Evolutionary conservation across 176 grass and related monocot species (phyloP).

Genomic region (barley (Hordeum vulgare)): DNA sequence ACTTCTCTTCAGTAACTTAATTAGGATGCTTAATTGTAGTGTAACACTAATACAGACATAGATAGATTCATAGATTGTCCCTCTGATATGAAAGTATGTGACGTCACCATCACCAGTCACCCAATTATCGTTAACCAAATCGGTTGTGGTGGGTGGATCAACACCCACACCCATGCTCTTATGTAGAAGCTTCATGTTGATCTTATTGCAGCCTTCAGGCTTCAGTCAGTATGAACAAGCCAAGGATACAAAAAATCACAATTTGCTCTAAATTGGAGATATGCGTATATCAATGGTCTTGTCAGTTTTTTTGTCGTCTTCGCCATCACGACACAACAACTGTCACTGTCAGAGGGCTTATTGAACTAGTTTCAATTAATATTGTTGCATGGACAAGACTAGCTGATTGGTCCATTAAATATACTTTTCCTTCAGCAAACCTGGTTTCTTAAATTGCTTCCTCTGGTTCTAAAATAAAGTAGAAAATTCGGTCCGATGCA

Average conservation of each 20-base stretch:
- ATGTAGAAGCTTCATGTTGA: constrained; percentile 23
- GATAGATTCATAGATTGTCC: background rate
- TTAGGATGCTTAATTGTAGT: background rate
- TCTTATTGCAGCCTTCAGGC: background rate
- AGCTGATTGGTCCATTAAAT: constrained; percentile 10
- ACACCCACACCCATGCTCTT: background rate
- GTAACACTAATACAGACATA: background rate
- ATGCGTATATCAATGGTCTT: background rate
- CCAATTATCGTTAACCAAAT: constrained; percentile 55
- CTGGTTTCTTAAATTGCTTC: constrained; percentile 9
- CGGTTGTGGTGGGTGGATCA: constrained; percentile 39
- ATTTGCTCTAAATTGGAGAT: background rate
- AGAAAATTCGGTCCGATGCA: background rate
- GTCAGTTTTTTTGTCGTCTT: background rate
- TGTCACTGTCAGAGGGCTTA: background rate
- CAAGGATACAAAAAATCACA: background rate
- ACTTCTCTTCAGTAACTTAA: background rate
- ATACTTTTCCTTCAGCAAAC: background rate
- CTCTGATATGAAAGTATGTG: background rate
- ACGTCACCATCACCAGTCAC: constrained; percentile 8
- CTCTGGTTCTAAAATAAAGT: background rate
- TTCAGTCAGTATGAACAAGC: constrained; percentile 24
- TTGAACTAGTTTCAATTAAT: constrained; percentile 11
- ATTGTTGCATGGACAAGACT: background rate
- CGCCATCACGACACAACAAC: constrained; percentile 1